These are phyloP conservation scores for Nicotiana undulata DNA, from an alignment of 257 asterid genomes.

Conservation along the genomic window DNA sequence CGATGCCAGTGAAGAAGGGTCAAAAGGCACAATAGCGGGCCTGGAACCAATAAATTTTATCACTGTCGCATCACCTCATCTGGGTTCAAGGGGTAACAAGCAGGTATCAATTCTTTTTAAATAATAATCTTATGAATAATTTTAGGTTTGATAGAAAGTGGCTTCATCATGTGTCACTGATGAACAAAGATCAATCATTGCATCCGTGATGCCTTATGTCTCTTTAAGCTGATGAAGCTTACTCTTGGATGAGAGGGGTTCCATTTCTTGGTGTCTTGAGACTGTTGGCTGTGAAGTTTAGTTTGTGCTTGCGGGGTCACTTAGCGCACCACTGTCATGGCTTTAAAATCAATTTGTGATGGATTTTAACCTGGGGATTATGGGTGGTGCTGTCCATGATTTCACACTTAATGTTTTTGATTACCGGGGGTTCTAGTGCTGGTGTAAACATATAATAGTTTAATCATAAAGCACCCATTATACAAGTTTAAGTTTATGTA, in stretches of 20 bases:
- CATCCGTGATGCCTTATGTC: not conserved
- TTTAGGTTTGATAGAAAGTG: not conserved
- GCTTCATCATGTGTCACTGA: not conserved
- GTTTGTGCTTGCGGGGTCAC: not conserved
- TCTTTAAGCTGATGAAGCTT: not conserved
- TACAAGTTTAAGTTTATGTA: not conserved
- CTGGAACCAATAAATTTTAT: constrained; percentile 79
- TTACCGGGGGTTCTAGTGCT: not conserved
- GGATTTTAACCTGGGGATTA: not conserved
- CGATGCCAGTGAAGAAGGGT: constrained; percentile 29
- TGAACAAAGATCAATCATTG: not conserved
- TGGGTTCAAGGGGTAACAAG: constrained; percentile 95
- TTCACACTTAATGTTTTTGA: not conserved
- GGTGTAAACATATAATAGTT: not conserved
- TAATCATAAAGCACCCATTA: not conserved
- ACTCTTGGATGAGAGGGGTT: not conserved
- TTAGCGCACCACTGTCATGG: not conserved
- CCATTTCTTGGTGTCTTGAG: not conserved
- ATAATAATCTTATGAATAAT: not conserved
- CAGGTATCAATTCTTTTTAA: constrained; percentile 44
- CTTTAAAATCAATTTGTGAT: not conserved
- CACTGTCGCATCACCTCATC: constrained; percentile 97
- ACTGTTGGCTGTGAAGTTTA: not conserved
- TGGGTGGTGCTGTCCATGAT: not conserved
- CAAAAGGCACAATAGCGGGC: constrained; percentile 71